phyloP scores from a whole-genome alignment of 2,329 filamentous ascomycete genomes.

The Ceratocystiopsis brevicomis region DNA sequence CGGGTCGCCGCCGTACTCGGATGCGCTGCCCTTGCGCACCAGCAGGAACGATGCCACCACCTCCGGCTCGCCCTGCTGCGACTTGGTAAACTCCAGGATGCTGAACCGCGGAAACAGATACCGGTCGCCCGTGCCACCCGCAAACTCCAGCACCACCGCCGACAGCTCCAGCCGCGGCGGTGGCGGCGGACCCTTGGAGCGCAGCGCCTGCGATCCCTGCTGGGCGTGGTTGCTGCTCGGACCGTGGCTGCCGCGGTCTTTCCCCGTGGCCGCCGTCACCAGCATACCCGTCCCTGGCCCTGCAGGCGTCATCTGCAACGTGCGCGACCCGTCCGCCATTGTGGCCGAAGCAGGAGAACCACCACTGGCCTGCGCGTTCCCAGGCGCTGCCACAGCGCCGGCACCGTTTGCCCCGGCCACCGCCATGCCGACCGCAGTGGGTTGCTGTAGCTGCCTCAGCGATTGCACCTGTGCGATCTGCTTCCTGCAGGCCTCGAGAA shows the following conservation, averaged over 20 bases:
- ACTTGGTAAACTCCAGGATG: conserved; percentile 47
- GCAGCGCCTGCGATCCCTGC: conserved; percentile 25
- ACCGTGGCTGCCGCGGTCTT: too few species aligned
- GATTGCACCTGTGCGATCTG: conserved; percentile 15
- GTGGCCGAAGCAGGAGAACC: too few species aligned
- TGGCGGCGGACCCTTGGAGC: conserved; percentile 39
- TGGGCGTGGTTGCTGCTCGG: neutral
- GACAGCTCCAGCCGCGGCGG: conserved; percentile 39
- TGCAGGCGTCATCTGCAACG: too few species aligned
- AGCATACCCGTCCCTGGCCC: neutral
- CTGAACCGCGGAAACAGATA: conserved; percentile 65
- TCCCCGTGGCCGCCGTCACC: neutral
- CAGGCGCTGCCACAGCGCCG: neutral
- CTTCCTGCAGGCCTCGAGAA: conserved; percentile 28
- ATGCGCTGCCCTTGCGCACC: conserved; percentile 50
- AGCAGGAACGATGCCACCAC: conserved; percentile 61
- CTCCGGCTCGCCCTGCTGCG: conserved; percentile 29
- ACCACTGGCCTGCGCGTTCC: too few species aligned
- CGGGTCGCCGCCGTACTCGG: conserved; percentile 44
- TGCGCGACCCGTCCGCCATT: too few species aligned
- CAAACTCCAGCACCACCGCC: conserved; percentile 51
- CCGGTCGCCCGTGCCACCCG: conserved; percentile 48
- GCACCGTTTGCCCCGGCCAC: neutral
- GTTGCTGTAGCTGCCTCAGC: conserved; percentile 2
- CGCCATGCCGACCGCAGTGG: neutral